phyloP scores from a whole-genome alignment of 2,329 filamentous ascomycete species.

The Beauveria scarabaeidicola region DNA sequence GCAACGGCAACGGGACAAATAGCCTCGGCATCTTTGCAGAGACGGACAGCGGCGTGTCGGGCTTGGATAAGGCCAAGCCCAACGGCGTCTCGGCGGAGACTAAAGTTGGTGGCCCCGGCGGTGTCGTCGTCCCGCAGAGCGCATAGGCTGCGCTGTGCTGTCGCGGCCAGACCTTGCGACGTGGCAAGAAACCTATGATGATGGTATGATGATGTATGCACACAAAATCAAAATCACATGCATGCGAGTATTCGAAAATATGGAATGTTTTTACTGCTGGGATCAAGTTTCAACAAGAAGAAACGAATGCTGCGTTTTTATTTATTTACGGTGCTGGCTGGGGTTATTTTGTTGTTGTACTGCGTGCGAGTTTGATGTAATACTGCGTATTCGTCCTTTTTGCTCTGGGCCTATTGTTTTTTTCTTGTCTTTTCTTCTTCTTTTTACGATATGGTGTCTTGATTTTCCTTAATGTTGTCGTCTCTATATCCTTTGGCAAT shows the following conservation, averaged over 20 bases:
- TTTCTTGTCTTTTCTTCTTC: neutral
- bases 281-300: neutral
- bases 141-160: slow-evolving; percentile 21
- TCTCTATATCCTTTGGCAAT: neutral
- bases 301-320: neutral
- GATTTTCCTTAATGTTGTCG: neutral
- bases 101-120: slow-evolving; percentile 12
- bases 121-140: slow-evolving; percentile 20
- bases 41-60: slow-evolving; percentile 34
- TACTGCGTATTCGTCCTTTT: neutral
- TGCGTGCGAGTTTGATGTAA: neutral
- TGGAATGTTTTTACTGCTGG: neutral
- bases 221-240: neutral
- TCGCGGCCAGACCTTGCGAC: slow-evolving; percentile 2
- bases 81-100: slow-evolving; percentile 14
- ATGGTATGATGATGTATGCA: slow-evolving; percentile 5
- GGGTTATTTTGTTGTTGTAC: neutral
- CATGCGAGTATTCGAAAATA: neutral
- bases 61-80: slow-evolving; percentile 28
- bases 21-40: slow-evolving; percentile 37
- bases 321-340: neutral
- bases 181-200: neutral
- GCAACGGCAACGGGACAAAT: slow-evolving; percentile 19
- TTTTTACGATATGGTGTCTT: neutral
- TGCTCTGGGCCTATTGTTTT: neutral